Evolutionary conservation across 768 basidiomycete species (phyloP), one percentile per base, ranked within the genome.

Genomic region (Infundibulicybe gibba): DNA sequence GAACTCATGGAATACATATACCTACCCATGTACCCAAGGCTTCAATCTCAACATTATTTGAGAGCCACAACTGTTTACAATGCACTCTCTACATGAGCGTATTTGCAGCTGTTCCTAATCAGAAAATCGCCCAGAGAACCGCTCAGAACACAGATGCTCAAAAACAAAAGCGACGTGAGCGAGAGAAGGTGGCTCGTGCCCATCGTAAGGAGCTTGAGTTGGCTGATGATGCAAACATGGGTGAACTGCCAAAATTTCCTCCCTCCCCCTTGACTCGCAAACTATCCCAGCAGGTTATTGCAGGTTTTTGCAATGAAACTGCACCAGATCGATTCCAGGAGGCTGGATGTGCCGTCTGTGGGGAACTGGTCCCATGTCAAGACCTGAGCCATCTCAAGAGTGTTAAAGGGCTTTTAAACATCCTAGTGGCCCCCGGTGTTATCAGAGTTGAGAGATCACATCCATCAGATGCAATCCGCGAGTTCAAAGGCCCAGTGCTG

Each of bases 311-410:
- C 38, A 30, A 41, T 10, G 44, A 30, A n/a, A 15, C 34, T 17
- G 8, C 34, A 8, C 41, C 50, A 9, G 13, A 13, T 14, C 32
- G 32, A 6, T 21, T 64, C 39, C 44, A 57, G 38, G 66, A 67
- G 48, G 45, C 47, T 19, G 63, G 64, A 15, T 67, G 65, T 56
- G 57, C 61, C 3, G 63, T 67, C 4, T 67, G 64, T 53, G 65
- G 61, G 19, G 15, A 47, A 17, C 39, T 51, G 30, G 20, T 25
- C n/a, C 37, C 40, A n/a, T 13, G 21, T 19, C 5, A 11, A 10
- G 15, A 15, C 4, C n/a, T 53, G 41, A 46, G 38, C 9, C 39
- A 20, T 2, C 31, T 46, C n/a, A 49, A 49, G 30, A 39, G 30
- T n/a, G 21, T 49, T 11, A 49, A 47, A 20, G 34, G 17, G 1